Percentiles rank a stretch among this genome's conserved stretches.
These are phyloP conservation scores for Fusarium irregulare DNA, from an alignment of 2,329 filamentous ascomycete genomes.

Conservation along the genomic window DNA sequence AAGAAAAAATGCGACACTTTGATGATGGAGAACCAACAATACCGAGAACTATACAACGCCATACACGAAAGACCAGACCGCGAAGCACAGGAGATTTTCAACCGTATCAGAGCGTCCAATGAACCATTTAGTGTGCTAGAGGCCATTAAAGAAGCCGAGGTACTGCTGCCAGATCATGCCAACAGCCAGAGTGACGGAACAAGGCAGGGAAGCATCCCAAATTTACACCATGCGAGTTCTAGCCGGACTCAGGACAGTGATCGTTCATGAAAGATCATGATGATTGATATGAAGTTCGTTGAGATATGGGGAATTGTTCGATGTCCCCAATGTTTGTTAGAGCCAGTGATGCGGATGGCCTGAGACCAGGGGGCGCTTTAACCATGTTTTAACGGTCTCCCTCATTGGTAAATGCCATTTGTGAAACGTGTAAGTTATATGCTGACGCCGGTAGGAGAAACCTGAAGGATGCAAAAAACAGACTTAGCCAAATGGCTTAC, in stretches of 20 bases:
- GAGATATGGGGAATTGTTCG: background rate
- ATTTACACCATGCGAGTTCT: background rate
- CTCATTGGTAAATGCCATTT: background rate
- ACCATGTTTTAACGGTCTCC: background rate
- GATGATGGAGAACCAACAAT: constrained; percentile 19
- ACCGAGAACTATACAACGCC: constrained; percentile 22
- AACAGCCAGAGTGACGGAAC: background rate
- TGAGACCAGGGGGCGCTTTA: background rate
- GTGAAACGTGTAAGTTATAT: background rate
- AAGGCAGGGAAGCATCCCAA: background rate
- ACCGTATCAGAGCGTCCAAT: constrained; percentile 2
- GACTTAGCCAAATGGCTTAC: background rate
- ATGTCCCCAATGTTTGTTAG: background rate
- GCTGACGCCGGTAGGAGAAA: background rate
- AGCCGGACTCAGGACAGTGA: background rate
- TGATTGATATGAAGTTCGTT: background rate
- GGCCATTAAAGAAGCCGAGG: constrained; percentile 8
- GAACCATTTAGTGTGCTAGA: constrained; percentile 10
- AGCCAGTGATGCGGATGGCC: background rate
- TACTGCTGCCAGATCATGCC: background rate
- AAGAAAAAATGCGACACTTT: constrained; percentile 19
- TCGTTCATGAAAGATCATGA: background rate
- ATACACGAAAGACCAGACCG: constrained; percentile 10
- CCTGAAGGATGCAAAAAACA: background rate
- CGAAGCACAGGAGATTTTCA: constrained; percentile 18